A percentile compares a stretch with the other conserved stretches of the same genome.
These are phyloP conservation scores for Alnus glutinosa DNA, from an alignment of 306 rosid species.

Conservation along the genomic window DNA sequence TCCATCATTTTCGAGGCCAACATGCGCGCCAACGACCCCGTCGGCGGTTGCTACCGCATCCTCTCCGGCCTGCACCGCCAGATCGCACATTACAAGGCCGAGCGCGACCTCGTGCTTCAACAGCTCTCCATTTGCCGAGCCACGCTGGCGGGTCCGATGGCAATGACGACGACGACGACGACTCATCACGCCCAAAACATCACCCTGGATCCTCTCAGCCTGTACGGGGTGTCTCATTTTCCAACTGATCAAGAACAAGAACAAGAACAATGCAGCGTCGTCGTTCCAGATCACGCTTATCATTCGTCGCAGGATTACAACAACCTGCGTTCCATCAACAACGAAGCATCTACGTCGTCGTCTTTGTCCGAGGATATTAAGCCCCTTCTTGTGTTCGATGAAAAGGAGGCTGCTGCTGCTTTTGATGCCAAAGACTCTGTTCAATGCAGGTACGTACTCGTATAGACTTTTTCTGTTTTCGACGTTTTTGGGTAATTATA, in stretches of 20 bases:
- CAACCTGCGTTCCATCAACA: background rate
- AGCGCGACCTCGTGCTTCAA: too few species aligned
- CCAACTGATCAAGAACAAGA: too few species aligned
- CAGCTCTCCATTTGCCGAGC: too few species aligned
- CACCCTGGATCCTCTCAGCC: too few species aligned
- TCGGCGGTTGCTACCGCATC: background rate
- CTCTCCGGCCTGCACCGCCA: background rate
- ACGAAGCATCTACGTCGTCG: background rate
- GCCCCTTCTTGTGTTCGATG: background rate
- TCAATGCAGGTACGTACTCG: background rate
- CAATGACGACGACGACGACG: too few species aligned
- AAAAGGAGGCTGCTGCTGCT: background rate
- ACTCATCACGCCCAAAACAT: too few species aligned
- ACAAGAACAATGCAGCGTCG: background rate
- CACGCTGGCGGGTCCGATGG: too few species aligned
- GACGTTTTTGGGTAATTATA: too few species aligned
- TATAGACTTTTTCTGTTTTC: background rate
- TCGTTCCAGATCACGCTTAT: background rate
- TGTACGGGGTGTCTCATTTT: background rate
- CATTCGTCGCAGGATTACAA: background rate
- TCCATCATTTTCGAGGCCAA: background rate
- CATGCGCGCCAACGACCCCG: constrained; percentile 12
- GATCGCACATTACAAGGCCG: too few species aligned
- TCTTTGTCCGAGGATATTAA: background rate
- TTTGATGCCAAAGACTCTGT: background rate